Evolutionary conservation across 306 rosid genomes (phyloP).

Genomic region (Glycine latifolia): DNA sequence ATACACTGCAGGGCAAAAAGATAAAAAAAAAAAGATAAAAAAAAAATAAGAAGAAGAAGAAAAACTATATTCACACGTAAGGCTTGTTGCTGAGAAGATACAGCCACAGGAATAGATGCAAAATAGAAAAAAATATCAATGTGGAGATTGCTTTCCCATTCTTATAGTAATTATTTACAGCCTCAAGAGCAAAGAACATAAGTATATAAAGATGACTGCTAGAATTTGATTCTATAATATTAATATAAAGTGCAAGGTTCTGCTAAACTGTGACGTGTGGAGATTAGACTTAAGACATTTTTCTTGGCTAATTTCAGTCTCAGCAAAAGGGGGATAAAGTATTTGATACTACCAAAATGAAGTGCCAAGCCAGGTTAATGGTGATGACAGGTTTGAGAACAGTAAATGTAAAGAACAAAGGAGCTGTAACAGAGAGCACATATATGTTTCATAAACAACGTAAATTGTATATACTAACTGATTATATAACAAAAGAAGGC

Average conservation of each 20-base stretch:
- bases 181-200: not conserved
- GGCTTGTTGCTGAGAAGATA: not conserved
- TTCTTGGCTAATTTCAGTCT: too few relatives aligned
- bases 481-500: not conserved
- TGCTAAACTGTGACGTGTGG: too few relatives aligned
- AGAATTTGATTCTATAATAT: conserved; percentile 25
- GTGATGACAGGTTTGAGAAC: too few relatives aligned
- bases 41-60: too few relatives aligned
- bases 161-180: not conserved
- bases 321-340: too few relatives aligned
- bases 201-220: not conserved
- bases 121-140: not conserved
- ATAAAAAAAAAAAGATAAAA: not conserved
- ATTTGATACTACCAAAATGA: too few relatives aligned
- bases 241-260: conserved; percentile 10
- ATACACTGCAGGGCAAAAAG: not conserved
- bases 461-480: not conserved
- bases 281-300: too few relatives aligned
- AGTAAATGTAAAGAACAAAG: too few relatives aligned
- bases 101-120: not conserved
- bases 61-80: not conserved
- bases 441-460: not conserved
- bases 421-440: not conserved
- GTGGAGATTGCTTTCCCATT: not conserved
- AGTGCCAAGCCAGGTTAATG: too few relatives aligned